Evolutionary conservation across 768 basidiomycete genomes (phyloP).

Genomic region (Trametes elegans): DNA sequence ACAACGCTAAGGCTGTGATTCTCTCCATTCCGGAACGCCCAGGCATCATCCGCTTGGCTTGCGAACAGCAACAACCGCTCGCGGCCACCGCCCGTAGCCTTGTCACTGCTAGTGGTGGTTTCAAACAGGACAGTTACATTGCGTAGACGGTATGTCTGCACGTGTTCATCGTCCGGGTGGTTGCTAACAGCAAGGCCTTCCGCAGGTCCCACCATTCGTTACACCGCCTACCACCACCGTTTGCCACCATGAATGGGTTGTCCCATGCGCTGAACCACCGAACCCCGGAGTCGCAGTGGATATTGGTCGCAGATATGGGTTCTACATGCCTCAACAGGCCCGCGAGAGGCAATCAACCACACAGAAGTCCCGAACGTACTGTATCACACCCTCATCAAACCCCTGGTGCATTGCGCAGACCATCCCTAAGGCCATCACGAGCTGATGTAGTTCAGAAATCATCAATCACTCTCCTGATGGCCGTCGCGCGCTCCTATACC

Average conservation of each 20-base stretch:
- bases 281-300: no score
- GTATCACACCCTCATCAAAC: not conserved
- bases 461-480: not conserved
- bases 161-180: not conserved
- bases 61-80: not conserved
- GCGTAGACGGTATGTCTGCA: no score
- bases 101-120: not conserved
- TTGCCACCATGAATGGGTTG: not conserved
- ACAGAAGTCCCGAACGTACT: not conserved
- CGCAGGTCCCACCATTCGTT: no score
- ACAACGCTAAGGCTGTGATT: not conserved
- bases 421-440: not conserved
- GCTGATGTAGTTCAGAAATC: no score
- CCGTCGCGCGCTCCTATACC: not conserved
- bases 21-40: not conserved
- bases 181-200: conserved; percentile 1
- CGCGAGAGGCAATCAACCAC: not conserved
- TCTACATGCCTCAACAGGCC: no score
- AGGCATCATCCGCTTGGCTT: not conserved
- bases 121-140: not conserved
- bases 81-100: no score
- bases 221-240: not conserved
- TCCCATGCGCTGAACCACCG: not conserved
- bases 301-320: no score
- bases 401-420: not conserved